Evolutionary conservation across 2,329 filamentous ascomycete genomes (phyloP).

Genomic region (Fusarium mangiferae): DNA sequence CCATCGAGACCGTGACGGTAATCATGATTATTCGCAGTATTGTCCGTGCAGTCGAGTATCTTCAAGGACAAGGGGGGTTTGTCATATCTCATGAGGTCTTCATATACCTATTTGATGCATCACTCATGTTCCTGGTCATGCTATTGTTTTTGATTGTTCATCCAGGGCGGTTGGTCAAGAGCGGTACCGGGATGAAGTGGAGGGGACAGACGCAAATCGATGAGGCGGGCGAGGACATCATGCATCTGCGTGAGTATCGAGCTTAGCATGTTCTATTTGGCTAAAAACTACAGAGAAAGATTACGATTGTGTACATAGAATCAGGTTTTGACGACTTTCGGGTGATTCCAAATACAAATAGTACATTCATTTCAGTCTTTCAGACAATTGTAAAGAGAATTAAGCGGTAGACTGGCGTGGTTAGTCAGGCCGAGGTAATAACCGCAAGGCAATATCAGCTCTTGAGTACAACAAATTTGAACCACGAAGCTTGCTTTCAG

Average conservation of each 20-base stretch:
- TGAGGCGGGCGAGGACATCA: neutral
- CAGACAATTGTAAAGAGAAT: neutral
- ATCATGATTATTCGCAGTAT: conserved; percentile 58
- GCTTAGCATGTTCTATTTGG: rapidly evolving
- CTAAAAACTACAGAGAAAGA: rapidly evolving
- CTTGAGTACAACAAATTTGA: neutral
- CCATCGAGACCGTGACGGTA: conserved; percentile 47
- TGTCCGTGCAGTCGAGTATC: conserved; percentile 60
- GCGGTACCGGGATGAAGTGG: neutral
- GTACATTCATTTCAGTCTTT: neutral
- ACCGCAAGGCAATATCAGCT: rapidly evolving
- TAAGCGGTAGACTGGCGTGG: too few species aligned
- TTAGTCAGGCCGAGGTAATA: neutral
- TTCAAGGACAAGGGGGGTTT: conserved; percentile 54
- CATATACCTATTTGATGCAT: conserved; percentile 57
- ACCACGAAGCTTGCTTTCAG: rapidly evolving
- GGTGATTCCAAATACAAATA: neutral
- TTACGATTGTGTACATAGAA: rapidly evolving
- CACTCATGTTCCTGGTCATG: conserved; percentile 55
- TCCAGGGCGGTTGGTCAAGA: neutral
- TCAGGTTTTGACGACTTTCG: rapidly evolving
- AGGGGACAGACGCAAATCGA: neutral
- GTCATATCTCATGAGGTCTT: conserved; percentile 54
- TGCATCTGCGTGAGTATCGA: neutral
- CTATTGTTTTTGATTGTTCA: conserved; percentile 44